These are phyloP conservation scores for Amylocystis lapponica DNA, from an alignment of 768 basidiomycete species.

Conservation along the genomic window DNA sequence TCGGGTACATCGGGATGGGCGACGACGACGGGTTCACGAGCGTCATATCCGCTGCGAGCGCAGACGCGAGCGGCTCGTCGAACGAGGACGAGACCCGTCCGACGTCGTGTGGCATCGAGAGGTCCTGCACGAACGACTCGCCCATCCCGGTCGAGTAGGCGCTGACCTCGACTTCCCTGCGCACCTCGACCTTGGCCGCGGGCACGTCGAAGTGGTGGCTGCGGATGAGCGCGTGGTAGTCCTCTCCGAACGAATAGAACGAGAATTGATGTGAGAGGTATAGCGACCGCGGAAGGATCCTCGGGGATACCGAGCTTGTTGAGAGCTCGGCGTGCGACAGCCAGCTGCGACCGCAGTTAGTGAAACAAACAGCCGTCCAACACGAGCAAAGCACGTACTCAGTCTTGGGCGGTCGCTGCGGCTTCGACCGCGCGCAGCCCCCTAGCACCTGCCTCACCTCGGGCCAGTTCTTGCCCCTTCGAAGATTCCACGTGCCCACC, in stretches of 20 bases:
- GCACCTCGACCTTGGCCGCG: constrained; percentile 60
- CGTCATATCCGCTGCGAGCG: constrained; percentile 60
- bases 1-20: constrained; percentile 77
- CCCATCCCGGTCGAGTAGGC: constrained; percentile 36
- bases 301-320: constrained; percentile 54
- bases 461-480: constrained; percentile 44
- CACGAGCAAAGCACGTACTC: constrained; percentile 26
- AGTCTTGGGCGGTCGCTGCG: constrained; percentile 16
- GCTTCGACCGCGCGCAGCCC: neutral
- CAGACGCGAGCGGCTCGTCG: constrained; percentile 74
- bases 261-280: constrained; percentile 85
- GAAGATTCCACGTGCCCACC: constrained; percentile 65
- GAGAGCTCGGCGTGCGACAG: constrained; percentile 81
- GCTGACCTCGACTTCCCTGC: constrained; percentile 64
- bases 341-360: constrained; percentile 37
- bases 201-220: constrained; percentile 54
- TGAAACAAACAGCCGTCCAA: constrained; percentile 3
- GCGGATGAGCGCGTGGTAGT: constrained; percentile 75
- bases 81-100: constrained; percentile 52
- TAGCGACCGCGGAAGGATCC: constrained; percentile 64
- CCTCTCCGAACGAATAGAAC: constrained; percentile 69
- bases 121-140: constrained; percentile 52
- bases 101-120: constrained; percentile 37
- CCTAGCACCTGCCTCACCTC: constrained; percentile 40
- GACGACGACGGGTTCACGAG: constrained; percentile 33